Evolutionary conservation across 225 moss, liverwort and hornwort genomes (phyloP), one percentile per base, ranked within the genome.

Genomic region (Bryoerythrophyllum caledonicum): DNA sequence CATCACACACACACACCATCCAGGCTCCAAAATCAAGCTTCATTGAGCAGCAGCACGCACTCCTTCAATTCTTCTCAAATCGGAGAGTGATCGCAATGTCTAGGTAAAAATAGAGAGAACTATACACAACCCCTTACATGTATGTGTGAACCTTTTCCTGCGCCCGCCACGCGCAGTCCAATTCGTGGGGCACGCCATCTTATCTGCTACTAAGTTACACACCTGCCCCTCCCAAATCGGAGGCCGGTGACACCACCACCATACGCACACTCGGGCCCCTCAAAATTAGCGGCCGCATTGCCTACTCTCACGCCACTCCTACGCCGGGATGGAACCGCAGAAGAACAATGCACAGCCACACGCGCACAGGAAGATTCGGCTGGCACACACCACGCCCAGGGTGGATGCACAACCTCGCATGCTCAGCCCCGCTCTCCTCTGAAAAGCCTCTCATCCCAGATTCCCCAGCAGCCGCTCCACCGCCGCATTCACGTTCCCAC

Each of bases 391-490:
- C 8, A 38, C 38, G 38, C 38, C 38, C 38, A 8, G 38, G 9
- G 1, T 38, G 38, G 38, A 32, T 46, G 54, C 75, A 57, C 44
- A 55, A 72, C 62, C 80, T 74, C 71, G 35, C 16, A 57, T 71
- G 55, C 63, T 60, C 75, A 63, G 78, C 78, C 76, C 48, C 81
- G 37, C 61, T 73, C 23, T 49, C 76, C 8, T 63, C 55, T 55
- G 21, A 75, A 57, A n/a, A 40, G n/a, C 37, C 10, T 46, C 48
- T 84, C 83, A 95, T 77, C 91, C 90, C 62, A 87, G 84, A 56
- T 99, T 95, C 73, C 95, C 84, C 55, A 99, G 79, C 15, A 99
- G 89, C 67, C 97, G 90, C 83, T 99, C 94, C 37, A 99, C 95
- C 72, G 97, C 97, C 56, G 90, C 91, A 74, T 99, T 85, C 25